phyloP scores from a whole-genome alignment of 306 rosid genomes.

The Rubus idaeus region DNA sequence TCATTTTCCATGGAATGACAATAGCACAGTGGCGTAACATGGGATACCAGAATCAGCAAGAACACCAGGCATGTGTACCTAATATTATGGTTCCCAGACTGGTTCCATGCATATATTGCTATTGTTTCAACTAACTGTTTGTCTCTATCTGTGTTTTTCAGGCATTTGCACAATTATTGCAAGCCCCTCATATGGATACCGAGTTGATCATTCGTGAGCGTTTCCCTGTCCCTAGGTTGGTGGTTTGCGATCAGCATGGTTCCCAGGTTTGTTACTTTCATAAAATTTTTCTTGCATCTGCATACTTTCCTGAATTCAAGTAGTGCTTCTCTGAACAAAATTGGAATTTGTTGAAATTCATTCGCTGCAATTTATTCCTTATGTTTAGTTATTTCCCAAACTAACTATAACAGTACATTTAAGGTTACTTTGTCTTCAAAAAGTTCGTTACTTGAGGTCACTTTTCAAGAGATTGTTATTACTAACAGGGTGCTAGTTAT shows the following conservation, averaged over 20 bases:
- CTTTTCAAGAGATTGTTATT: too few relatives aligned
- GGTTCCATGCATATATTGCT: neutral
- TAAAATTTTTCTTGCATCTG: conserved; percentile 5
- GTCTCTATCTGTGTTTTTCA: conserved; percentile 29
- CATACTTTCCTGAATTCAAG: neutral
- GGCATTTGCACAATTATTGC: conserved; percentile 89
- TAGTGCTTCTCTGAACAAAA: neutral
- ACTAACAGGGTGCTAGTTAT: too few relatives aligned
- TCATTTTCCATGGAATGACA: conserved; percentile 95
- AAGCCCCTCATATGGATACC: conserved; percentile 81
- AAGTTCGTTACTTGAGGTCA: too few relatives aligned
- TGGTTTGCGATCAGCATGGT: conserved; percentile 97
- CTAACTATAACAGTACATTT: neutral
- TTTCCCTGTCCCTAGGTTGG: conserved; percentile 95
- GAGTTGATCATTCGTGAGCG: conserved; percentile 62
- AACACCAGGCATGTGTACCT: conserved; percentile 64
- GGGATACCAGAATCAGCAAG: conserved; percentile 91
- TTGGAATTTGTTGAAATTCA: neutral
- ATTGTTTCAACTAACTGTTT: neutral
- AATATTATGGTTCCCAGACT: neutral
- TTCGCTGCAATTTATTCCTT: neutral
- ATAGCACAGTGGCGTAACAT: conserved; percentile 99
- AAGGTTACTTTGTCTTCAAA: too few relatives aligned
- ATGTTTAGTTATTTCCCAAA: neutral
- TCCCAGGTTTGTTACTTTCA: conserved; percentile 70